These are phyloP conservation scores for Spergularia marina DNA, from an alignment of 148 eudicot genomes.

Conservation along the genomic window DNA sequence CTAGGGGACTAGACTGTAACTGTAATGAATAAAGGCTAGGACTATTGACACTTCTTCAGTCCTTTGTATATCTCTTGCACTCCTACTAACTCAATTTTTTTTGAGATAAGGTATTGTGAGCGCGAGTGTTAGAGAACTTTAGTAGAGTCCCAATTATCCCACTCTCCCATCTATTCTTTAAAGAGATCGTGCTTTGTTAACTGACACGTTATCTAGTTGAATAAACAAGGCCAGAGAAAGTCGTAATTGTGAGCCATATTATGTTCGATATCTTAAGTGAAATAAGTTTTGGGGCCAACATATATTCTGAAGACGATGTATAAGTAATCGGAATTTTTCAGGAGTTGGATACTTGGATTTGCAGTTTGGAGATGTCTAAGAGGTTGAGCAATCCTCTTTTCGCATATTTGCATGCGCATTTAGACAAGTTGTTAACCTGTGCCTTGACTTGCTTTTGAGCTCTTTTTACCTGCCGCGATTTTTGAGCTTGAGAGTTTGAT, in stretches of 20 bases:
- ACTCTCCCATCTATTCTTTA: no score
- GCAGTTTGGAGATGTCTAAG: not conserved
- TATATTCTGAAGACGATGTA: slow-evolving; percentile 7
- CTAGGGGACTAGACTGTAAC: not conserved
- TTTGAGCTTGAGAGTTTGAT: not conserved
- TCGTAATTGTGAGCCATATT: not conserved
- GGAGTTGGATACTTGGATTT: not conserved
- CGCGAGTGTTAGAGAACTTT: no score
- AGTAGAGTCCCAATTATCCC: no score
- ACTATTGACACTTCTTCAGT: no score
- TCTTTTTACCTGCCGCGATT: not conserved
- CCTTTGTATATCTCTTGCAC: no score
- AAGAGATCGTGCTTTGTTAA: not conserved
- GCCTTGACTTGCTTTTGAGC: slow-evolving; percentile 8
- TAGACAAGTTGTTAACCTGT: not conserved
- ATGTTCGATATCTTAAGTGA: no score
- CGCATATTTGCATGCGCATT: not conserved
- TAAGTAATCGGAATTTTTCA: not conserved
- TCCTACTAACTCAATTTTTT: no score
- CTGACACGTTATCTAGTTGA: not conserved
- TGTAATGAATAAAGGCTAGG: not conserved
- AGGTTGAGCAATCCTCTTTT: not conserved
- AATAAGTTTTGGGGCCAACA: not conserved
- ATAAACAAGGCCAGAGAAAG: not conserved
- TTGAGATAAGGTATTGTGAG: no score